These are phyloP conservation scores for Talaromyces thailandensis DNA, from an alignment of 495 filamentous ascomycete genomes.

Conservation along the genomic window DNA sequence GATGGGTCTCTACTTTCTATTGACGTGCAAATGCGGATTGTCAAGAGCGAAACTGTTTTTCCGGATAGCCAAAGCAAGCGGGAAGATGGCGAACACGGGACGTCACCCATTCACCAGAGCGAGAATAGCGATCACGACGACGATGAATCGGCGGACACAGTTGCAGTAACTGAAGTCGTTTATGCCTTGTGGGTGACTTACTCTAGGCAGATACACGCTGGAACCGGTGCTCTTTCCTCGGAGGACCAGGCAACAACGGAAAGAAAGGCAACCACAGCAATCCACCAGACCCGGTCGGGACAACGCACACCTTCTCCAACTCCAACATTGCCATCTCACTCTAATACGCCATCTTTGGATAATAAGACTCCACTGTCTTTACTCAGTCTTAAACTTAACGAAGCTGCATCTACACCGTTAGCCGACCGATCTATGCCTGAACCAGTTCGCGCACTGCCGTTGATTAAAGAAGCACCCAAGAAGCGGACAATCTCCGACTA, in stretches of 20 bases:
- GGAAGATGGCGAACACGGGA: slow-evolving; percentile 14
- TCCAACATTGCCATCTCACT: slow-evolving; percentile 72
- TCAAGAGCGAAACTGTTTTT: slow-evolving; percentile 65
- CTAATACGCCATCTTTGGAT: slow-evolving; percentile 39
- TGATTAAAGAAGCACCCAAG: slow-evolving; percentile 28
- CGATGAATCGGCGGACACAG: slow-evolving; percentile 28
- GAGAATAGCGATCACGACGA: slow-evolving; percentile 21
- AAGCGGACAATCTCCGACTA: slow-evolving; percentile 90
- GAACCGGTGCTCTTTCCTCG: slow-evolving; percentile 21
- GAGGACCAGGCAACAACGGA: not conserved
- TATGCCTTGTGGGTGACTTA: slow-evolving; percentile 98
- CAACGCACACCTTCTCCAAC: slow-evolving; percentile 53
- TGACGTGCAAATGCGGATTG: slow-evolving; percentile 91
- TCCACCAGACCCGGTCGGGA: slow-evolving; percentile 5
- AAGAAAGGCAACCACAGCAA: slow-evolving; percentile 1
- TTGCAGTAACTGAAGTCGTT: slow-evolving; percentile 64
- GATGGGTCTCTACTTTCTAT: slow-evolving; percentile 87
- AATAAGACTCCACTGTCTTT: slow-evolving; percentile 45
- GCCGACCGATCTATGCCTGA: slow-evolving; percentile 28
- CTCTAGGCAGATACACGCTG: slow-evolving; percentile 80
- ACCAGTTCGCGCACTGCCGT: slow-evolving; percentile 5
- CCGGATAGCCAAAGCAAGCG: slow-evolving; percentile 33
- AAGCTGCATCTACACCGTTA: slow-evolving; percentile 50
- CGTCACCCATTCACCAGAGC: not conserved
- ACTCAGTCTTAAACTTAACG: slow-evolving; percentile 67